Evolutionary conservation across 2,329 filamentous ascomycete genomes (phyloP).

Genomic region (Colletotrichum scovillei): DNA sequence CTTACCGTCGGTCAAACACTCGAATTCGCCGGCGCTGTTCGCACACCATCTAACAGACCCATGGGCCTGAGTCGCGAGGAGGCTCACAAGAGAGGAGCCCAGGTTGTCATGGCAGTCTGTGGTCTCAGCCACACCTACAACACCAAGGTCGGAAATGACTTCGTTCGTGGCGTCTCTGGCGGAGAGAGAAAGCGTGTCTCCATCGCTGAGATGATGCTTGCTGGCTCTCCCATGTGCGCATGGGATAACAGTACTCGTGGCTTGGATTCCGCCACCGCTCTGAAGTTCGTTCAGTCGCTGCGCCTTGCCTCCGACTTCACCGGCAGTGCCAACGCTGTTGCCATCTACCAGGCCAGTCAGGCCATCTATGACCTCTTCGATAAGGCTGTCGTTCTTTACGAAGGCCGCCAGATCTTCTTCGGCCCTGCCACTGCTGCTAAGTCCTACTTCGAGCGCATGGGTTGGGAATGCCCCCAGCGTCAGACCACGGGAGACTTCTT

Average conservation of each 20-base stretch:
- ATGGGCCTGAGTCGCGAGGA: conserved; percentile 70
- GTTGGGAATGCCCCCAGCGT: conserved; percentile 74
- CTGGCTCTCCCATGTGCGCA: conserved; percentile 62
- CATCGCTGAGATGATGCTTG: conserved; percentile 81
- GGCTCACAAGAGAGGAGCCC: conserved; percentile 70
- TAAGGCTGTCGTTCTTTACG: conserved; percentile 79
- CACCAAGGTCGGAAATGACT: conserved; percentile 81
- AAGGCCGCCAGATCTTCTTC: conserved; percentile 83
- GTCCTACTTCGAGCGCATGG: conserved; percentile 74
- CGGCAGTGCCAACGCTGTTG: conserved; percentile 71
- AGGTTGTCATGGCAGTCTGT: conserved; percentile 77
- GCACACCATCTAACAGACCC: conserved; percentile 74
- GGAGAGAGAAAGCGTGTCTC: conserved; percentile 84
- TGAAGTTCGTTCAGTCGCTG: conserved; percentile 78
- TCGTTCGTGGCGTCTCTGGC: conserved; percentile 77
- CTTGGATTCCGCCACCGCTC: conserved; percentile 77
- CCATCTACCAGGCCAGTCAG: conserved; percentile 79
- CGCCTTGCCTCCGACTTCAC: conserved; percentile 73
- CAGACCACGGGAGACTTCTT: conserved; percentile 79
- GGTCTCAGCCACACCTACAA: conserved; percentile 78
- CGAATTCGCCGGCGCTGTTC: conserved; percentile 76
- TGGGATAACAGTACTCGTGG: conserved; percentile 83
- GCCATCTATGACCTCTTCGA: conserved; percentile 80
- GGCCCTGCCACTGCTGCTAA: conserved; percentile 71
- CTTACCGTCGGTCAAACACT: conserved; percentile 81